Conservation (phyloP, 2,329 filamentous ascomycete genomes). For the Botrytis fabae region DNA sequence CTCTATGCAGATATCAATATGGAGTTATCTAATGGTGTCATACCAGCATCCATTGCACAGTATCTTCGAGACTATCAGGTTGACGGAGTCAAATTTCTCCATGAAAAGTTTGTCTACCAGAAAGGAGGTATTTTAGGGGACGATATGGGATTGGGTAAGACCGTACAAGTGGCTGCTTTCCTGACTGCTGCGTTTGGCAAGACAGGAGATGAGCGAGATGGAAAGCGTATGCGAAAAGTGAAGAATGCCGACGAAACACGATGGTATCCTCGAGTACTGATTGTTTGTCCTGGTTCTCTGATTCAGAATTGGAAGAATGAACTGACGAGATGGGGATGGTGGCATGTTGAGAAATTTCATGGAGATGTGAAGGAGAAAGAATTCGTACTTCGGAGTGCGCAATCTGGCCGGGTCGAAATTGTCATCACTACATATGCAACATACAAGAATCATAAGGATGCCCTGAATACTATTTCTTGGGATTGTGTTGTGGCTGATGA, state of each 20-base stretch:
- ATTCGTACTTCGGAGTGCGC: slow-evolving; percentile 69
- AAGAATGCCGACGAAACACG: slow-evolving; percentile 55
- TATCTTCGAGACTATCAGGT: slow-evolving; percentile 93
- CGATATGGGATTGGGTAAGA: slow-evolving; percentile 97
- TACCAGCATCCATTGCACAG: slow-evolving; percentile 86
- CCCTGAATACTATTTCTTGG: slow-evolving; percentile 84
- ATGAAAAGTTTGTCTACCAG: slow-evolving; percentile 87
- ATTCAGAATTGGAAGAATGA: slow-evolving; percentile 92
- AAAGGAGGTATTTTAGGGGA: slow-evolving; percentile 78
- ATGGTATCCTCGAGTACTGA: slow-evolving; percentile 83
- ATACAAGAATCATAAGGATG: slow-evolving; percentile 73
- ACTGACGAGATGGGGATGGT: slow-evolving; percentile 90
- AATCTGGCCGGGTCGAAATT: slow-evolving; percentile 77
- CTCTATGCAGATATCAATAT: slow-evolving; percentile 75
- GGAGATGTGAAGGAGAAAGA: slow-evolving; percentile 67
- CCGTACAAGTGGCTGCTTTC: slow-evolving; percentile 92
- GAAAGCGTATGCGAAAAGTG: slow-evolving; percentile 84
- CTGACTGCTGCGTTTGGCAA: slow-evolving; percentile 91
- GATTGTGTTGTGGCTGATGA: slow-evolving; percentile 94
- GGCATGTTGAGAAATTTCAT: slow-evolving; percentile 83
- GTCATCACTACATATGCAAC: slow-evolving; percentile 94
- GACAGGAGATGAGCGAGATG: slow-evolving; percentile 82
- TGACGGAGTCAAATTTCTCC: slow-evolving; percentile 79
- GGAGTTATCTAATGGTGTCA: slow-evolving; percentile 72
- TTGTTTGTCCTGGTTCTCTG: slow-evolving; percentile 85